Conservation (phyloP, 2,329 filamentous ascomycete genomes). For the Arthrinium phaeospermum region DNA sequence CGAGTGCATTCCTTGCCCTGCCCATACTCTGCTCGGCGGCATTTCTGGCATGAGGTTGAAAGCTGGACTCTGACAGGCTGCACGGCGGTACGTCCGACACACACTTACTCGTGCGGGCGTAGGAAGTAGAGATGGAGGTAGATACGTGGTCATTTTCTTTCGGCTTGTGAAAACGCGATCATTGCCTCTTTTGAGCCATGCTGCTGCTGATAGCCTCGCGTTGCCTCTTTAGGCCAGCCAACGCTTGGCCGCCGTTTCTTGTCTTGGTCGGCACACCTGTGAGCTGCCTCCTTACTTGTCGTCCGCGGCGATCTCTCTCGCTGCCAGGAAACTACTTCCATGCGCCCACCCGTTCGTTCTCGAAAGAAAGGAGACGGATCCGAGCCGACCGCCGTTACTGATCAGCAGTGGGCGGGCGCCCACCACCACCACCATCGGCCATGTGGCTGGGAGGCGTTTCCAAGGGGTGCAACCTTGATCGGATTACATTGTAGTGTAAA, state of each 20-base stretch:
- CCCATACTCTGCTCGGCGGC: not conserved
- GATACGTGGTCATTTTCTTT: not conserved
- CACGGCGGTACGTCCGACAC: not conserved
- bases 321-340: not conserved
- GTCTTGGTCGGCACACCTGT: not conserved
- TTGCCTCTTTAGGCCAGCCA: conserved; percentile 12
- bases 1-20: not conserved
- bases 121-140: not conserved
- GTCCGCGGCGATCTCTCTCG: not conserved
- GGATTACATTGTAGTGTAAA: not conserved
- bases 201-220: conserved; percentile 20
- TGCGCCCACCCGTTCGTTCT: not conserved
- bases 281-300: not conserved
- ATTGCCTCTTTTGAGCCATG: conserved; percentile 5
- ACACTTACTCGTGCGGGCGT: not conserved
- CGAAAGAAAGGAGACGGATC: conserved; percentile 13
- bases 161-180: conserved; percentile 19
- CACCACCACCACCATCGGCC: conserved; percentile 4
- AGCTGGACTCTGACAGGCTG: not conserved
- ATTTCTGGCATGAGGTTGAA: not conserved
- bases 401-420: not conserved
- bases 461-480: not conserved
- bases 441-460: not conserved
- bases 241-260: not conserved
- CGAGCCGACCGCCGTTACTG: not conserved